Evolutionary conservation across 192 early-diverging fungal species (phyloP).

Genomic region (Nowakowskiella sp.): DNA sequence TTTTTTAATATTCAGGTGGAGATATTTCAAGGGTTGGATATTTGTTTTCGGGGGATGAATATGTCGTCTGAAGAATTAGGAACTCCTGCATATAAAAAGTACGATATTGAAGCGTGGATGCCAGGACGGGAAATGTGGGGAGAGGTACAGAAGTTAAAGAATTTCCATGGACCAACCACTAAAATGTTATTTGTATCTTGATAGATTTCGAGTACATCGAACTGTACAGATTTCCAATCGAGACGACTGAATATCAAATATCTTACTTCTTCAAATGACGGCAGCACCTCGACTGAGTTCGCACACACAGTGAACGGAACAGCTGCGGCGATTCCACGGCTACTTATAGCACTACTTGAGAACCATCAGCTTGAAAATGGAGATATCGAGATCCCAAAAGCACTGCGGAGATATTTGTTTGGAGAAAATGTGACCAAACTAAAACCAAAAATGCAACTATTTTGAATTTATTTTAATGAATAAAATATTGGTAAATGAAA

Average conservation of each 20-base stretch:
- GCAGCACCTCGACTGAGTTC: slow-evolving; percentile 48
- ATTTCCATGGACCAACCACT: no score
- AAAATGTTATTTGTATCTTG: not conserved
- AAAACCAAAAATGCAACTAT: no score
- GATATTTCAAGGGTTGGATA: slow-evolving; percentile 68
- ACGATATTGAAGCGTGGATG: slow-evolving; percentile 97
- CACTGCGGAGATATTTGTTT: slow-evolving; percentile 53
- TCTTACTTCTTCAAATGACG: slow-evolving; percentile 22
- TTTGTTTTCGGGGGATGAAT: slow-evolving; percentile 74
- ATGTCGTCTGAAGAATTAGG: slow-evolving; percentile 93
- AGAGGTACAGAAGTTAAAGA: slow-evolving; percentile 54
- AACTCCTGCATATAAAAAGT: slow-evolving; percentile 82
- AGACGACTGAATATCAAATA: slow-evolving; percentile 73
- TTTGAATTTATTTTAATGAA: no score
- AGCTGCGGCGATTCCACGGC: slow-evolving; percentile 79
- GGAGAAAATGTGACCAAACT: slow-evolving; percentile 10
- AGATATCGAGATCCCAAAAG: slow-evolving; percentile 58
- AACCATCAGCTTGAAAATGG: slow-evolving; percentile 70
- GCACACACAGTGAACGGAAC: slow-evolving; percentile 91
- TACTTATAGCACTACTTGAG: slow-evolving; percentile 82
- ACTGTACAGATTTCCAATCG: slow-evolving; percentile 91
- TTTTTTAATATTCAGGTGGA: slow-evolving; percentile 64
- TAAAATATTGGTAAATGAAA: no score
- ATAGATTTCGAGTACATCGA: slow-evolving; percentile 79
- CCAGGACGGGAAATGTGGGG: slow-evolving; percentile 76